These are phyloP conservation scores for Botrytis aclada DNA, from an alignment of 2,329 filamentous ascomycete genomes.

Conservation along the genomic window DNA sequence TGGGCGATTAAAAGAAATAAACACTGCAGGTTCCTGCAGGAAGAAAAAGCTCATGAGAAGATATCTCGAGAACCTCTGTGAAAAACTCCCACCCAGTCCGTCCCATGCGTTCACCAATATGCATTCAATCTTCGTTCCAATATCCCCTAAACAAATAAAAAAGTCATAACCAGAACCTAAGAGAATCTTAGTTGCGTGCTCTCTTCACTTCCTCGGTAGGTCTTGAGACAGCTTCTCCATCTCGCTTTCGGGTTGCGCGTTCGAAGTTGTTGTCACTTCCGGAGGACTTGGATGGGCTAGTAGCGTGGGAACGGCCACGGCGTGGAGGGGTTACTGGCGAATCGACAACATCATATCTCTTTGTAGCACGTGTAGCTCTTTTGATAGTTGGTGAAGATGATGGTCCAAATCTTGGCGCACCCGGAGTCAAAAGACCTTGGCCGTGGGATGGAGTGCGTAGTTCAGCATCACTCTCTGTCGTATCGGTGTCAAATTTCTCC, in stretches of 20 bases:
- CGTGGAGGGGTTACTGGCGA: constrained; percentile 32
- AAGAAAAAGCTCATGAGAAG: not conserved
- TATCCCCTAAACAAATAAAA: not conserved
- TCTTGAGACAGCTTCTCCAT: constrained; percentile 40
- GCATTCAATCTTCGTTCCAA: constrained; percentile 3
- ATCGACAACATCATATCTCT: constrained; percentile 40
- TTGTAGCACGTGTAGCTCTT: constrained; percentile 55
- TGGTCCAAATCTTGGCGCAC: constrained; percentile 54
- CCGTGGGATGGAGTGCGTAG: constrained; percentile 21
- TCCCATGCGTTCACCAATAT: constrained; percentile 7
- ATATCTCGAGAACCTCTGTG: constrained; percentile 1
- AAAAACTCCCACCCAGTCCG: constrained; percentile 1
- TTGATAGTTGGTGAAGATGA: constrained; percentile 61
- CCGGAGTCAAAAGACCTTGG: constrained; percentile 48
- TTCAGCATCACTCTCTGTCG: constrained; percentile 12
- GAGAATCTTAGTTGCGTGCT: constrained; percentile 6
- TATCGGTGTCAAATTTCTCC: constrained; percentile 28
- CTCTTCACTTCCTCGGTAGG: constrained; percentile 28
- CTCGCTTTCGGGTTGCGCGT: constrained; percentile 45
- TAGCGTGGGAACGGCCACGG: constrained; percentile 22
- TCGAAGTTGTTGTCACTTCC: constrained; percentile 42
- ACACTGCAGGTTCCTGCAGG: not conserved
- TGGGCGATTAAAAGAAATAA: constrained; percentile 11
- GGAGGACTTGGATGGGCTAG: constrained; percentile 63
- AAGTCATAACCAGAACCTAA: not conserved